Evolutionary conservation across 1,284 basidiomycete species (phyloP).

Genomic region (Cryptococcus depauperatus): DNA sequence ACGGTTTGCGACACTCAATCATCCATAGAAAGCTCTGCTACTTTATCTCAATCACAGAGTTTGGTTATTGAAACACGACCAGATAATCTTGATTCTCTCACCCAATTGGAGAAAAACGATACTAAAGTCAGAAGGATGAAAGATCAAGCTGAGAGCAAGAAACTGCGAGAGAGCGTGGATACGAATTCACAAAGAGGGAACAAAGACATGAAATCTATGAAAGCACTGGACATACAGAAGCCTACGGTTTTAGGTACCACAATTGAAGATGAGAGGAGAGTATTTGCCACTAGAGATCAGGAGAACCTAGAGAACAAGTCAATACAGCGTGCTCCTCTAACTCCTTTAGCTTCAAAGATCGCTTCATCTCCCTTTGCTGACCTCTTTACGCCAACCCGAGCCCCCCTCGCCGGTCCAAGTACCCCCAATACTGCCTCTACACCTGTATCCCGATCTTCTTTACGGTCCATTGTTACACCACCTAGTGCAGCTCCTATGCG

Average conservation of each 20-base stretch:
- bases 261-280: background rate
- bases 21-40: too few species aligned
- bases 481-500: constrained; percentile 12
- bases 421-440: constrained; percentile 1
- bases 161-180: too few species aligned
- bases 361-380: constrained; percentile 21
- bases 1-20: constrained; percentile 12
- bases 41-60: too few species aligned
- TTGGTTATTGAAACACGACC: too few species aligned
- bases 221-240: too few species aligned
- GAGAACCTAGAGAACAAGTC: background rate
- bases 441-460: constrained; percentile 5
- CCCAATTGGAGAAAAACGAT: too few species aligned
- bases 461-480: constrained; percentile 18
- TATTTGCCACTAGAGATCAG: background rate
- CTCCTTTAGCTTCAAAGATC: background rate
- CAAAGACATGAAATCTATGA: too few species aligned
- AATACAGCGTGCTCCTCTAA: background rate
- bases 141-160: too few species aligned
- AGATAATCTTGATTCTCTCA: too few species aligned
- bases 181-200: too few species aligned
- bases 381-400: constrained; percentile 20
- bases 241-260: background rate
- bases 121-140: too few species aligned
- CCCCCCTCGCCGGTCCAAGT: constrained; percentile 1